Base-by-base conservation (phyloP, 2,329 filamentous ascomycete genomes). In the Fusarium palustre region DNA sequence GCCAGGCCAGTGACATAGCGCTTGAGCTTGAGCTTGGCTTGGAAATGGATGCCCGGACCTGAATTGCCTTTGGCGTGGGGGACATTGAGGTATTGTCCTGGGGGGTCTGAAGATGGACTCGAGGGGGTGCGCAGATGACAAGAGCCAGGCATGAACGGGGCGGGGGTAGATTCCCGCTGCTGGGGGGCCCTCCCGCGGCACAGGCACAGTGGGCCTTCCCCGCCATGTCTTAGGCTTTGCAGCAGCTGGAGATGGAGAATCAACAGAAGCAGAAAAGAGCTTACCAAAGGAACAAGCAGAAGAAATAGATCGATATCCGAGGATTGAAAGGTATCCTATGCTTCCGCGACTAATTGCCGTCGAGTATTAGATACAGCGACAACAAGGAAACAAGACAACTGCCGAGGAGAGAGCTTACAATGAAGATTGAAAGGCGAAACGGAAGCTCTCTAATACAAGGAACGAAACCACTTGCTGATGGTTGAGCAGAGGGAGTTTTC, bases 131-230 rank as follows among this genome's bases (percentile, higher is more conserved):
- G 16, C 39, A 60, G 54, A 31, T 28, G 41, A 53, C 46, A 49
- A 42, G 54, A 64, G 59, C 31, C 45, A 67, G 54, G 56, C 67
- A 63, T 62, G 64, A 59, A 65, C 61, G 70, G 70, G 62, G 63
- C 63, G 70, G 70, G 62, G 63, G 61, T 73, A 63, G 41, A 74
- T 64, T 68, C 53, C 72, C 69, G 66, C 59, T 64, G 70, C 48
- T 52, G 33, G 42, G 68, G 68, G 63, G 31, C 56, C 60, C 64
- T 62, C 64, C 69, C 47, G 43, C 54, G 57, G 56, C 61, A 64
- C 41, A 52, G 71, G 56, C 61, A 64, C 38, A 52, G 71, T 74
- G 71, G 71, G 67, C 56, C 69, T 57, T 50, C 60, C 55, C 55
- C 50, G 49, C 58, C 22, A 59, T 65, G 52, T 59, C 45, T 64